A percentile compares a stretch with the other conserved stretches of the same genome.
These are phyloP conservation scores for Amniculicola lignicola DNA, from an alignment of 495 filamentous ascomycete genomes.

Conservation along the genomic window DNA sequence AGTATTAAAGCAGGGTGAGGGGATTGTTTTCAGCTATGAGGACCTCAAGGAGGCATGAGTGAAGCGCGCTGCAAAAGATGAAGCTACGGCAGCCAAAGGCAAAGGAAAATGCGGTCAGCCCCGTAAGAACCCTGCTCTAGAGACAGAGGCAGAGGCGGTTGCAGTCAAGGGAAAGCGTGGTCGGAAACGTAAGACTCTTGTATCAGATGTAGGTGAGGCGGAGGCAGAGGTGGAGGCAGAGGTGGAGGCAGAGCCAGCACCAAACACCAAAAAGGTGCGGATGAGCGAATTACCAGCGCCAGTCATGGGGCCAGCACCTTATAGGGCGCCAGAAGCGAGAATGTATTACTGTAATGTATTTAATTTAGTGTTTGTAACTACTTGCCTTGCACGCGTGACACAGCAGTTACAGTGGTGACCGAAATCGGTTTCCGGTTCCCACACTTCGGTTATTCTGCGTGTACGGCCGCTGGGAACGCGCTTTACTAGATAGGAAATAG, in stretches of 20 bases:
- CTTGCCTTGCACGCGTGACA: no score
- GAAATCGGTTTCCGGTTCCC: slow-evolving; percentile 2
- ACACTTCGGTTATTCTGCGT: slow-evolving; percentile 1
- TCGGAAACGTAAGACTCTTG: slow-evolving; percentile 7
- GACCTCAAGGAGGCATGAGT: background rate
- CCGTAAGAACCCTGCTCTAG: background rate
- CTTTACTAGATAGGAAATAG: slow-evolving; percentile 1
- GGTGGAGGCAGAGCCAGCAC: background rate
- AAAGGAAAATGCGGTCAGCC: background rate
- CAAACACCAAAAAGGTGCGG: background rate
- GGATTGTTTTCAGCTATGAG: background rate
- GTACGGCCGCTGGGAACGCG: background rate
- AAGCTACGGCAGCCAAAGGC: background rate
- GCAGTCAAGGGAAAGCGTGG: slow-evolving; percentile 15
- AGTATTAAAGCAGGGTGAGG: background rate
- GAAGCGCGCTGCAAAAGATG: background rate
- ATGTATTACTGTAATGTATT: no score
- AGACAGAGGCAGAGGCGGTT: background rate
- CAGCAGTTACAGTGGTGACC: background rate
- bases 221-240: slow-evolving; percentile 1
- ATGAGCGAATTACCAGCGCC: background rate
- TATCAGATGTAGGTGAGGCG: background rate
- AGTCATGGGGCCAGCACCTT: background rate
- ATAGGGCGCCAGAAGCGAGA: no score
- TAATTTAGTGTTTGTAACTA: no score